Evolutionary conservation across 176 grass and related monocot genomes (phyloP).

Genomic region (Areca catechu): DNA sequence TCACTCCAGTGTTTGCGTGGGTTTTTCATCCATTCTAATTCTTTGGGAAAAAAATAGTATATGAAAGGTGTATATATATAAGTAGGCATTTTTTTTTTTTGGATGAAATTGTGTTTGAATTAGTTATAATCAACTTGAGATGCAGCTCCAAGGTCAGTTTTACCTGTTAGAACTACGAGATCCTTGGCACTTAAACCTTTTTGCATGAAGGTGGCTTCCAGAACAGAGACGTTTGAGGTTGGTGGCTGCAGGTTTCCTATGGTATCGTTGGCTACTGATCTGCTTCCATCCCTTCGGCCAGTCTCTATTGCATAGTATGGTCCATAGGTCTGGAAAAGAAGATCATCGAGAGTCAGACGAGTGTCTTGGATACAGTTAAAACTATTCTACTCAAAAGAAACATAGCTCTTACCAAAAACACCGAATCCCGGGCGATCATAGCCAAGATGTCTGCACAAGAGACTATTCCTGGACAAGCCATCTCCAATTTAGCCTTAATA

Average conservation of each 20-base stretch:
- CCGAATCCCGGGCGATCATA: too few relatives aligned
- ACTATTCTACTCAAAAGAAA: neutral
- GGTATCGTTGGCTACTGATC: slow-evolving; percentile 28
- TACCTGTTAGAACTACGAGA: slow-evolving; percentile 50
- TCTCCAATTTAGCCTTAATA: too few relatives aligned
- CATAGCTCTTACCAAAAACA: neutral
- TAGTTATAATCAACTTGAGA: neutral
- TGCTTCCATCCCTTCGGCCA: slow-evolving; percentile 40
- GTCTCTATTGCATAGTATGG: slow-evolving; percentile 36
- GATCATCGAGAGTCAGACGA: too few relatives aligned
- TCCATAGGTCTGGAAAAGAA: slow-evolving; percentile 30
- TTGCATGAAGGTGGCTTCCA: slow-evolving; percentile 30
- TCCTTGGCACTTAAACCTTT: slow-evolving; percentile 41
- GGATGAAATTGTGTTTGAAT: neutral
- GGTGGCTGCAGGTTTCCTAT: slow-evolving; percentile 26
- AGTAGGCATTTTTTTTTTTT: neutral
- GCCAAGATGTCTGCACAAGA: too few relatives aligned
- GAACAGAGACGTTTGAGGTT: slow-evolving; percentile 20
- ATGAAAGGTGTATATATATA: too few relatives aligned
- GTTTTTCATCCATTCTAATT: too few relatives aligned
- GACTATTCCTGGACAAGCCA: too few relatives aligned
- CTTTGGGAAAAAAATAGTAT: too few relatives aligned
- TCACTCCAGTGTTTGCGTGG: too few relatives aligned
- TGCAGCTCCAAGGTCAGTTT: neutral
- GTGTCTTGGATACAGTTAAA: neutral